phyloP scores from a whole-genome alignment of 2,329 filamentous ascomycete genomes.

The Fusarium citri region DNA sequence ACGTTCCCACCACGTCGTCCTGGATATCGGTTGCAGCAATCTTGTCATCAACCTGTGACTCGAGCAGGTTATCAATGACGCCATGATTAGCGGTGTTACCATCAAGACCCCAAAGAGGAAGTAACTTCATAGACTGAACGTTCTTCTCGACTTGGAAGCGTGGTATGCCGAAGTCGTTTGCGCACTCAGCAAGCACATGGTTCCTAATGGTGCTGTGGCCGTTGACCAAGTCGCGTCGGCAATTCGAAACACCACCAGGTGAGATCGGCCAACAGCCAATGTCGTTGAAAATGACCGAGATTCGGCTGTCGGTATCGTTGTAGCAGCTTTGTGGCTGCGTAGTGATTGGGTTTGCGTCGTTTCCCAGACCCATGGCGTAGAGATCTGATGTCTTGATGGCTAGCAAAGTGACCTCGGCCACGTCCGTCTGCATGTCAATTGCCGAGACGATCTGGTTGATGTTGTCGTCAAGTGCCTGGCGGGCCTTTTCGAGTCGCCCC shows the following conservation, averaged over 20 bases:
- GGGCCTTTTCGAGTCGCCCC: constrained; percentile 14
- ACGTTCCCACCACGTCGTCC: constrained; percentile 13
- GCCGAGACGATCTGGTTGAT: constrained; percentile 34
- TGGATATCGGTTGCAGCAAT: constrained; percentile 26
- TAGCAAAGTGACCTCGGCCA: constrained; percentile 26
- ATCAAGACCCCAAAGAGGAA: constrained; percentile 38
- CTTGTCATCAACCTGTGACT: constrained; percentile 36
- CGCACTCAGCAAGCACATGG: constrained; percentile 36
- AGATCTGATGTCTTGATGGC: constrained; percentile 35
- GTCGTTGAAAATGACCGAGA: constrained; percentile 37
- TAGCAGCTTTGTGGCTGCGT: constrained; percentile 33
- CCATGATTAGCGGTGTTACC: constrained; percentile 36
- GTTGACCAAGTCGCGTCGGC: constrained; percentile 37
- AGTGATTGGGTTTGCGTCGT: constrained; percentile 34
- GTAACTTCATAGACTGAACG: constrained; percentile 34
- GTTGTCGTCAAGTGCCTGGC: constrained; percentile 15
- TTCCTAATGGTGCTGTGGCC: constrained; percentile 37
- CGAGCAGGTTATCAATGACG: constrained; percentile 30
- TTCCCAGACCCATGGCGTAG: constrained; percentile 37
- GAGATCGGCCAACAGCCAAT: constrained; percentile 38
- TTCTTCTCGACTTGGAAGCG: constrained; percentile 39
- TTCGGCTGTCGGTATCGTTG: constrained; percentile 24
- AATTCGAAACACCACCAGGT: constrained; percentile 37
- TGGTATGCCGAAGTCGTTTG: constrained; percentile 37
- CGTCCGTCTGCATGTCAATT: constrained; percentile 35